Base-by-base conservation (phyloP, 345 rosid species). In the Bretschneidera sinensis region DNA sequence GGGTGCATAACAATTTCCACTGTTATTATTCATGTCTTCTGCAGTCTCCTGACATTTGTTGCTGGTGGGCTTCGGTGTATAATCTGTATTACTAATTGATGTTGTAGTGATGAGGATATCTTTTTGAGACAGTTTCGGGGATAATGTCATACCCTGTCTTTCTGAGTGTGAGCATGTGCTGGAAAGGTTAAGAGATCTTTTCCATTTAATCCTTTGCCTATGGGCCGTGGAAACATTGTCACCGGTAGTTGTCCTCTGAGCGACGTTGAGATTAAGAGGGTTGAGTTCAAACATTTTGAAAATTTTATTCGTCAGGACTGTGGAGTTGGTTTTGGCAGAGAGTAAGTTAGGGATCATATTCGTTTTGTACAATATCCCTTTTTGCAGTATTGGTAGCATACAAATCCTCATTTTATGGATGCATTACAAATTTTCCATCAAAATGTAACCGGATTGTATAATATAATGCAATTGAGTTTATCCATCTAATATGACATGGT, bases 311-410 rank as follows among this genome's bases (percentile, higher is more conserved):
- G 50, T 57, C 61, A 70, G n/a, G n/a, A n/a, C 63, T 24, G 57
- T 17, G 51, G 43, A 54, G 66, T 52, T 67, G 48, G 57, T 65
- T 69, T 56, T 59, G 78, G 64, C 43, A 15, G 55, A 67, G 63
- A 70, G 17, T 14, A 43, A 61, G 51, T 50, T 8, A 55, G 43
- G 58, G 47, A 62, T 59, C 54, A 21, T 53, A 39, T 59, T 61
- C 52, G 52, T 68, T 66, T 64, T 59, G 77, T 76, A 72, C 50
- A 18, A 69, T 69, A 67, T 61, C 25, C 18, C 24, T 55, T 50
- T 53, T 59, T 52, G 55, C 63, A 39, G 18, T 22, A 45, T 43
- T 24, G 21, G 59, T 55, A 63, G 69, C n/a, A 24, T 69, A 69
- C 5, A 48, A 31, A 61, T 69, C 67, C 60, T 56, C 58, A 54